Evolutionary conservation across 805 yeast genomes (phyloP).

Genomic region (Saccharomycodes ludwigii): DNA sequence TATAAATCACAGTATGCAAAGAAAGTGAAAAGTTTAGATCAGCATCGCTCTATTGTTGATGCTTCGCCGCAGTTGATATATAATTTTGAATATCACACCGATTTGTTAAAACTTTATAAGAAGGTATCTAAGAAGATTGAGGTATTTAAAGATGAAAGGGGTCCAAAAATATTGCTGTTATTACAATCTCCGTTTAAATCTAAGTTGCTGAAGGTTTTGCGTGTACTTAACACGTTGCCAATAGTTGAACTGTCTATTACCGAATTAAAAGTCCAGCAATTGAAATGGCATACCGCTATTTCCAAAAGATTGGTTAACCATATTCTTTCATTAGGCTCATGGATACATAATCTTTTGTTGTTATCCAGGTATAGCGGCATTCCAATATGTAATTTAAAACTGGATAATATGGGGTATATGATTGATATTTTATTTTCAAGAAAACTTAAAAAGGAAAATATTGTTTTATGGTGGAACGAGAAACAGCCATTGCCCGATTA

Average conservation of each 20-base stretch:
- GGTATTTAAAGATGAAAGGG: conserved; percentile 51
- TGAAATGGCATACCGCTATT: conserved; percentile 70
- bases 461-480: conserved; percentile 91
- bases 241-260: conserved; percentile 45
- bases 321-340: conserved; percentile 57
- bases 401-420: conserved; percentile 65
- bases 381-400: conserved; percentile 75
- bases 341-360: conserved; percentile 55
- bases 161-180: conserved; percentile 50
- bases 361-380: conserved; percentile 63
- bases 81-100: conserved; percentile 42
- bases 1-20: conserved; percentile 41
- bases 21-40: conserved; percentile 33
- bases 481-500: conserved; percentile 60
- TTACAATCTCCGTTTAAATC: conserved; percentile 59
- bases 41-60: conserved; percentile 34
- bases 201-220: conserved; percentile 34
- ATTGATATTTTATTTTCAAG: conserved; percentile 86
- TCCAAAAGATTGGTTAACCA: conserved; percentile 57
- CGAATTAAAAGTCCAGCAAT: conserved; percentile 52
- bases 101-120: conserved; percentile 41
- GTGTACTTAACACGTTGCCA: conserved; percentile 45
- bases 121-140: conserved; percentile 42
- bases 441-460: conserved; percentile 45
- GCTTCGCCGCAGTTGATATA: conserved; percentile 43